Evolutionary conservation across 331 rosid genomes (phyloP).

Genomic region (Saraca asoca): DNA sequence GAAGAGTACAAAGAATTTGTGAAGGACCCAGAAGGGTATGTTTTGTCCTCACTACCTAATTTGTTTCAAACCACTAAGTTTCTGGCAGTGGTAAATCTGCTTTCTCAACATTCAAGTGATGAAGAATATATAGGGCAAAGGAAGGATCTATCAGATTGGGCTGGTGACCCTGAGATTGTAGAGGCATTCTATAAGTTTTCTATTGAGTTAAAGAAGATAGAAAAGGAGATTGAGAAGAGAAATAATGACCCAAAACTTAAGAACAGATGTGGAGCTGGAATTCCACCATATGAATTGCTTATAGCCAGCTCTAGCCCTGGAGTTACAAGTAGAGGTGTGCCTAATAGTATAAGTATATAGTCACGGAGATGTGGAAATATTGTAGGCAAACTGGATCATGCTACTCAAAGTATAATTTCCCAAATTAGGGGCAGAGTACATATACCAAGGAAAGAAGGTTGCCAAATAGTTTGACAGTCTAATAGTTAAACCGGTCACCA

Average conservation of each 20-base stretch:
- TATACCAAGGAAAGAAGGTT: too few relatives aligned
- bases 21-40: conserved; percentile 66
- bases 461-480: conserved; percentile 21
- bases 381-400: too few relatives aligned
- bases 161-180: conserved; percentile 55
- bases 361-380: not conserved
- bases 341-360: conserved; percentile 46
- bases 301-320: conserved; percentile 47
- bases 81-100: conserved; percentile 66
- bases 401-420: too few relatives aligned
- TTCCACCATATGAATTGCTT: conserved; percentile 52
- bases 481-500: not conserved
- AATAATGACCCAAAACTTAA: conserved; percentile 34
- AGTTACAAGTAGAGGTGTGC: conserved; percentile 51
- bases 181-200: conserved; percentile 48
- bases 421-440: too few relatives aligned
- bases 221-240: conserved; percentile 47
- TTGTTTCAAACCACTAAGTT: conserved; percentile 66
- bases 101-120: conserved; percentile 70
- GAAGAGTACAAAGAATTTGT: conserved; percentile 56
- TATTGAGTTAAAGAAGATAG: conserved; percentile 39
- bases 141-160: conserved; percentile 68
- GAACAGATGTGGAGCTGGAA: conserved; percentile 56
- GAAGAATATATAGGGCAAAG: conserved; percentile 85
- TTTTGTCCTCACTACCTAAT: conserved; percentile 60